Base-by-base conservation (phyloP, 768 basidiomycete species). In the Amanita phalloides region DNA sequence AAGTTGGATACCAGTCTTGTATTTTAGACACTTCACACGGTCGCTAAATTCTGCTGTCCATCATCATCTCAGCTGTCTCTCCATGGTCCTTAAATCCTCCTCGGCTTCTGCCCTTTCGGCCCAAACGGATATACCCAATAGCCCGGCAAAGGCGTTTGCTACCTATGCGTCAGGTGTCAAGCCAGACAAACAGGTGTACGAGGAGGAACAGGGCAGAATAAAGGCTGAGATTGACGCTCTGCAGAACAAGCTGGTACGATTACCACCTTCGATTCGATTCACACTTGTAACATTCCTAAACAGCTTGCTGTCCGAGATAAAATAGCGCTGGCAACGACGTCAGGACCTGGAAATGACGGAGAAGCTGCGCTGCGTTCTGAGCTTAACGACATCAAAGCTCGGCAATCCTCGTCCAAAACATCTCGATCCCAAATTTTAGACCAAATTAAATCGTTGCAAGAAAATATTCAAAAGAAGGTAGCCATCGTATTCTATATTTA, bases 161-260 rank as follows among this genome's bases (percentile, higher is more conserved):
- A 70, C 75, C 32, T 65, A 74, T 21, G 73, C 75, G 44, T 72
- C 79, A 49, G 69, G 74, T 36, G 68, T 74, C 38, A 88, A 74
- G 64, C 94, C 94, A 30, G 93, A 96, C 77, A 92, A 91, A 68
- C 76, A 75, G 45, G 71, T 67, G n/a, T 86, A 86, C 64, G 89
- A 96, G 49, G 76, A 74, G 7, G 92, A 97, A 69, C 90, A 94
- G 68, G 82, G 86, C 49, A 79, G 68, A 61, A 71, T 94, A 57
- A 91, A 86, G 67, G 68, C 74, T 23, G 86, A 93, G 61, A 94
- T 97, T 60, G 93, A 94, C 54, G 74, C 69, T 44, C 66, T 92
- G 45, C 90, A 96, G 67, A 67, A 66, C 20, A 86, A 90, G 66
- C 68, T 93, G 54, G 95, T 91, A 60, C 63, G 90, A 78, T 45